A percentile compares a stretch with the other conserved stretches of the same genome.
phyloP scores from a whole-genome alignment of 345 rosid species.

The Nasturtium officinale region DNA sequence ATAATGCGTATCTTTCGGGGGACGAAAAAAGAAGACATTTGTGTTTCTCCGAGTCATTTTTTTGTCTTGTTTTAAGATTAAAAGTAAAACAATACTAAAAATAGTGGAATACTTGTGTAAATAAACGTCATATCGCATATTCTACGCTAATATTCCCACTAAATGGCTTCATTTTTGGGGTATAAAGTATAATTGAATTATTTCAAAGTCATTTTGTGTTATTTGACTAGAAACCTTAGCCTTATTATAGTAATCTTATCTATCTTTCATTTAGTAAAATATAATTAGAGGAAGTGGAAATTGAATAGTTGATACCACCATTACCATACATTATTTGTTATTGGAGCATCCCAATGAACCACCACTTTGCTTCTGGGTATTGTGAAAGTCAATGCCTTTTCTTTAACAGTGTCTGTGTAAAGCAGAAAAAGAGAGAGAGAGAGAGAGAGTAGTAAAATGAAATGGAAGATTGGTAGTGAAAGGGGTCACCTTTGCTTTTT shows the following conservation, averaged over 20 bases:
- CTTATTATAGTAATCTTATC: not conserved
- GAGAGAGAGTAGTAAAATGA: conserved; percentile 38
- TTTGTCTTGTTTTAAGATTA: conserved; percentile 24
- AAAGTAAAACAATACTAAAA: not conserved
- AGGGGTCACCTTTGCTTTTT: conserved; percentile 49
- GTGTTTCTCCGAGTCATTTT: conserved; percentile 28
- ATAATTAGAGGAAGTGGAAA: conserved; percentile 24
- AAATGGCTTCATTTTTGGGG: not conserved
- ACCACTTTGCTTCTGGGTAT: conserved; percentile 35
- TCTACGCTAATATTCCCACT: conserved; percentile 37
- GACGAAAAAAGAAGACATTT: conserved; percentile 26
- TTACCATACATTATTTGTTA: not conserved
- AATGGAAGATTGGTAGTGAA: conserved; percentile 41
- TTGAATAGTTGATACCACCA: conserved; percentile 19
- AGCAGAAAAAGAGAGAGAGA: conserved; percentile 45
- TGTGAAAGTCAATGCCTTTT: conserved; percentile 66
- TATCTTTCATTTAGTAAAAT: not conserved
- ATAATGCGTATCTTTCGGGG: conserved; percentile 21
- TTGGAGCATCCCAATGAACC: conserved; percentile 20
- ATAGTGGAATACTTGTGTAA: not conserved
- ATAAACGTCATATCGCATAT: conserved; percentile 31
- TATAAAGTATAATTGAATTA: conserved; percentile 36
- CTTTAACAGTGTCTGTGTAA: conserved; percentile 51
- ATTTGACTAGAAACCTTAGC: conserved; percentile 25
- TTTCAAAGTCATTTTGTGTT: conserved; percentile 5